phyloP scores from a whole-genome alignment of 257 asterid species.

The Eucommia ulmoides region DNA sequence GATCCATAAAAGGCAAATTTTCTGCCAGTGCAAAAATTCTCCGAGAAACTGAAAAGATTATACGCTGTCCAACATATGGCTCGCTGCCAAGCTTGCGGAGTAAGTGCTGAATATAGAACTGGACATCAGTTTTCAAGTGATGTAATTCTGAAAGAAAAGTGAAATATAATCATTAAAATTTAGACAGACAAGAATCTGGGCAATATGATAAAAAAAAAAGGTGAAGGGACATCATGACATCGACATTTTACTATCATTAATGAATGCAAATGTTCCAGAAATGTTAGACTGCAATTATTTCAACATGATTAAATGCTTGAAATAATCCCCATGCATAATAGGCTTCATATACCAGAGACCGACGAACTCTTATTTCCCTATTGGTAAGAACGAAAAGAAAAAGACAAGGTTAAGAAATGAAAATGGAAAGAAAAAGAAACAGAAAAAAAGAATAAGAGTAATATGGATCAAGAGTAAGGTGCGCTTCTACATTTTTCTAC shows the following conservation, averaged over 20 bases:
- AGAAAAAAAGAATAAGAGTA: too few species aligned
- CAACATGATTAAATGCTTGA: background rate
- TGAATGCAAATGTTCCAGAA: background rate
- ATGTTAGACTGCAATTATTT: background rate
- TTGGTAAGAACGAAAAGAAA: too few species aligned
- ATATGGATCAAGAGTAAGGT: too few species aligned
- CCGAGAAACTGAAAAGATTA: conserved; percentile 67
- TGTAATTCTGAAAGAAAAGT: conserved; percentile 26
- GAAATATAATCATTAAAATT: conserved; percentile 7
- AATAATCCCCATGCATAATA: background rate
- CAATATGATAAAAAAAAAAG: background rate
- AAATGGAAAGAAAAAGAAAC: too few species aligned
- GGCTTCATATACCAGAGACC: too few species aligned
- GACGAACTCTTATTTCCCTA: too few species aligned
- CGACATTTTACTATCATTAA: background rate
- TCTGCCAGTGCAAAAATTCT: conserved; percentile 72
- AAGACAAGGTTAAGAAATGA: too few species aligned
- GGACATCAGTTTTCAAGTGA: conserved; percentile 22
- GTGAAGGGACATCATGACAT: background rate
- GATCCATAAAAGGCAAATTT: conserved; percentile 79
- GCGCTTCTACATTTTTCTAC: too few species aligned
- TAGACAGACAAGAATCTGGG: background rate
- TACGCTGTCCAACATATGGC: conserved; percentile 69
- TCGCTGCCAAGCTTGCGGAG: conserved; percentile 78
- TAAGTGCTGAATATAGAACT: conserved; percentile 65